A percentile compares a stretch with the other conserved stretches of the same genome.
phyloP scores from a whole-genome alignment of 176 grass and related monocot species.

The Phyllostachys edulis region DNA sequence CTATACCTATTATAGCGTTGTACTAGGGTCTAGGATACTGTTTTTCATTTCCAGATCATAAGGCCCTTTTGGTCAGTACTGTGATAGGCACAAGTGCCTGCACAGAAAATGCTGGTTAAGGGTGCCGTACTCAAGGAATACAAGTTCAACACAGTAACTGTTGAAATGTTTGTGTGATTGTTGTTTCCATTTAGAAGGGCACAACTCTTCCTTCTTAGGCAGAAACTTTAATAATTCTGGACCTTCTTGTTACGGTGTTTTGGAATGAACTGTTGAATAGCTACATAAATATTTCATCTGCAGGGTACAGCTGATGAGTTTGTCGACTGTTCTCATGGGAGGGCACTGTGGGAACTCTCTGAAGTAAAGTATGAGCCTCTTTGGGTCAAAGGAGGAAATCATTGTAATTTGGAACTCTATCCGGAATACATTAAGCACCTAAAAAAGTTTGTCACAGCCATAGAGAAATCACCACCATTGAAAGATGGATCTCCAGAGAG shows the following conservation, averaged over 20 bases:
- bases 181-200: constrained; percentile 18
- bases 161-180: background rate
- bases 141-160: background rate
- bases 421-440: constrained; percentile 85
- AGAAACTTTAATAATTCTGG: background rate
- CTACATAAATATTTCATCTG: constrained; percentile 10
- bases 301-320: constrained; percentile 92
- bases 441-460: constrained; percentile 77
- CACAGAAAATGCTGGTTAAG: background rate
- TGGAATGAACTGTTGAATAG: background rate
- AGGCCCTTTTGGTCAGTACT: background rate
- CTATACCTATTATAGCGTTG: background rate
- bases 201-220: background rate
- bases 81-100: background rate
- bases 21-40: background rate
- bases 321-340: constrained; percentile 93
- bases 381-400: constrained; percentile 92
- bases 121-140: background rate
- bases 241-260: background rate
- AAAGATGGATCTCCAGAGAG: constrained; percentile 46
- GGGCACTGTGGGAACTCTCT: constrained; percentile 76
- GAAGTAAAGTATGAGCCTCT: constrained; percentile 94
- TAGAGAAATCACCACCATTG: constrained; percentile 59
- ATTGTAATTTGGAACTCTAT: constrained; percentile 93
- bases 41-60: background rate